Conservation (phyloP, 1,284 basidiomycete genomes). For the Schizophyllum commune region DNA sequence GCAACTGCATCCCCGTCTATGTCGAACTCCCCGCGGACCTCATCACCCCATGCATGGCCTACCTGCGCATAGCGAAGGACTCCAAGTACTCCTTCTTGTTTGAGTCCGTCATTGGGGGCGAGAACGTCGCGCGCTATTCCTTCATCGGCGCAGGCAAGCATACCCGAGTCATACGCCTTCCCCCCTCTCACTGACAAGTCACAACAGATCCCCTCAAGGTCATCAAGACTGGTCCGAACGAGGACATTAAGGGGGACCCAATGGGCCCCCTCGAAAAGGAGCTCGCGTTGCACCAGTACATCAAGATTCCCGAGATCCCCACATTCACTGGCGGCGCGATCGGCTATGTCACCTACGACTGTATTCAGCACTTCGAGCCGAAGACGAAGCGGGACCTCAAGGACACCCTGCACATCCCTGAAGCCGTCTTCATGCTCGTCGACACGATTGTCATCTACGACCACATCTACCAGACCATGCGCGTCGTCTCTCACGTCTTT, state of each 20-base stretch:
- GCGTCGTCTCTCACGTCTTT: conserved; percentile 94
- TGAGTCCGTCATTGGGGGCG: conserved; percentile 87
- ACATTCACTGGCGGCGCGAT: conserved; percentile 98
- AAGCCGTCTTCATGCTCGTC: conserved; percentile 95
- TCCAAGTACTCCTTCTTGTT: conserved; percentile 90
- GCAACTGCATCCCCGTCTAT: conserved; percentile 91
- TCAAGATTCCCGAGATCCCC: conserved; percentile 84
- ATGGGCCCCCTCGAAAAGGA: conserved; percentile 81
- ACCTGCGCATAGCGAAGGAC: conserved; percentile 88
- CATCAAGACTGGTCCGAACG: conserved; percentile 80
- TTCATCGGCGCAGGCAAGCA: conserved; percentile 89
- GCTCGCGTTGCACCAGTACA: conserved; percentile 81
- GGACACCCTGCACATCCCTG: conserved; percentile 82
- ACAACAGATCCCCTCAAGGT: conserved; percentile 84
- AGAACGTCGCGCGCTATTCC: conserved; percentile 89
- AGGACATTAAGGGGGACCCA: conserved; percentile 85
- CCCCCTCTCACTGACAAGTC: neutral
- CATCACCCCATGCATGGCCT: conserved; percentile 95
- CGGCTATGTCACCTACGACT: conserved; percentile 96
- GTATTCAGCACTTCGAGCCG: conserved; percentile 95
- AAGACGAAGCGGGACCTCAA: conserved; percentile 71
- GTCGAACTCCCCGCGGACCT: conserved; percentile 93
- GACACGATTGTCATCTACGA: conserved; percentile 95
- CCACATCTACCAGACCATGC: conserved; percentile 92
- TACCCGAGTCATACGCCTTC: neutral